These are phyloP conservation scores for Hygrophorus russula DNA, from an alignment of 768 basidiomycete species.

Conservation along the genomic window DNA sequence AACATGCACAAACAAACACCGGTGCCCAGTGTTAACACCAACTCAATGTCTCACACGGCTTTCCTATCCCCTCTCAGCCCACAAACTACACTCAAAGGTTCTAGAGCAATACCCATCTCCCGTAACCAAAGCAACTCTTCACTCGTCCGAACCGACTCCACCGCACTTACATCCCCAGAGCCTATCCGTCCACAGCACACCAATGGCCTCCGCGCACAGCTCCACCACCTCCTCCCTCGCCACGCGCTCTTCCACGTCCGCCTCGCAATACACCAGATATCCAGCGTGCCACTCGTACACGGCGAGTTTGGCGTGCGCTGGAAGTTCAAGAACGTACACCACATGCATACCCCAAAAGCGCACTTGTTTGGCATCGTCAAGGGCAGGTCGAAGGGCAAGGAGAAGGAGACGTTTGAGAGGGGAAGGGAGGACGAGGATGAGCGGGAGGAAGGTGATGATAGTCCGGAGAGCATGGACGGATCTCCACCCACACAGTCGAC, in stretches of 20 bases:
- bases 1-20: too few species aligned
- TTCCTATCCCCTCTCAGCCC: constrained; percentile 4
- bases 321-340: constrained; percentile 53
- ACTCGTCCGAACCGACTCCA: too few species aligned
- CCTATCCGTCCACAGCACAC: too few species aligned
- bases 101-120: too few species aligned
- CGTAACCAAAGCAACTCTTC: too few species aligned
- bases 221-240: constrained; percentile 49
- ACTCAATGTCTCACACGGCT: not conserved
- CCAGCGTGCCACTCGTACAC: constrained; percentile 58
- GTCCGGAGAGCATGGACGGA: constrained; percentile 9
- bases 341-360: constrained; percentile 21
- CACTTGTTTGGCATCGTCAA: constrained; percentile 26
- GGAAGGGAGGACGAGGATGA: constrained; percentile 13
- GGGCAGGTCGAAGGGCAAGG: not conserved
- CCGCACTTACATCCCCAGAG: too few species aligned
- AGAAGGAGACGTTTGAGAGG: constrained; percentile 7
- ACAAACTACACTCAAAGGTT: too few species aligned
- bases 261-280: constrained; percentile 53
- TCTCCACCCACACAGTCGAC: not conserved
- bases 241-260: constrained; percentile 58
- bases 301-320: constrained; percentile 64
- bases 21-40: too few species aligned
- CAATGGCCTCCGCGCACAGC: constrained; percentile 39
- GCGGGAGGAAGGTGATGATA: constrained; percentile 8